These are phyloP conservation scores for Polychaeton citri DNA, from an alignment of 2,329 filamentous ascomycete genomes.

Conservation along the genomic window DNA sequence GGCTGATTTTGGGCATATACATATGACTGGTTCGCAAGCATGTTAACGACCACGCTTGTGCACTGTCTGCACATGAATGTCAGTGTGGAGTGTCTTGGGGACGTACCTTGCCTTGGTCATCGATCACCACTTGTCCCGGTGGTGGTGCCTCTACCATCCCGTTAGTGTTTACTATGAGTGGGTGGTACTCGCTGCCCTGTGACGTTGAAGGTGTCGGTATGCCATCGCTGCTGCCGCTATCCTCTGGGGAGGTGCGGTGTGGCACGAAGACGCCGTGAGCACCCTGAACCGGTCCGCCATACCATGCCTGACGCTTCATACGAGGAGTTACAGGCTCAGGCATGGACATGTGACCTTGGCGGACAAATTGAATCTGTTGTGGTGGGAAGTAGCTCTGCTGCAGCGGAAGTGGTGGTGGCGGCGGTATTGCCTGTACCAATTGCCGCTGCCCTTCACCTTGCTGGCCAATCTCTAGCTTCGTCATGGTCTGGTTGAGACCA, in stretches of 20 bases:
- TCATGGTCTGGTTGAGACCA: conserved; percentile 52
- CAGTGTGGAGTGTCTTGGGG: no score
- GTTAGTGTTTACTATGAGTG: conserved; percentile 38
- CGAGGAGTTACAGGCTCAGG: conserved; percentile 37
- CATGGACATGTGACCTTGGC: conserved; percentile 23
- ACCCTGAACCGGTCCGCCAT: conserved; percentile 39
- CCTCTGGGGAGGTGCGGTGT: conserved; percentile 41
- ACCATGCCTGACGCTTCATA: conserved; percentile 59
- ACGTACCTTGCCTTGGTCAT: conserved; percentile 18
- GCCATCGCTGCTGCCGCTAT: conserved; percentile 42
- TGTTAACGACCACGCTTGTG: no score
- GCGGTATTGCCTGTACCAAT: conserved; percentile 15
- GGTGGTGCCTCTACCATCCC: conserved; percentile 33
- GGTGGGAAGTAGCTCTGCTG: conserved; percentile 9
- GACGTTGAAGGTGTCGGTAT: conserved; percentile 39
- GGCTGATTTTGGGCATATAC: conserved; percentile 18
- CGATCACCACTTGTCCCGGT: conserved; percentile 22
- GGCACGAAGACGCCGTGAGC: conserved; percentile 9
- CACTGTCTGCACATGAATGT: neutral
- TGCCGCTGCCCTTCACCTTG: conserved; percentile 26
- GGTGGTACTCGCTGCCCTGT: conserved; percentile 37
- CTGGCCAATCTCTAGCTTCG: conserved; percentile 53
- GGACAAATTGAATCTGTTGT: conserved; percentile 4
- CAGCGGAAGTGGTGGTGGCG: conserved; percentile 6
- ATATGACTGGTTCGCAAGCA: conserved; percentile 5